Conservation (phyloP, 371 early-diverging fungal genomes). For the Haplosporangium sp. region DNA sequence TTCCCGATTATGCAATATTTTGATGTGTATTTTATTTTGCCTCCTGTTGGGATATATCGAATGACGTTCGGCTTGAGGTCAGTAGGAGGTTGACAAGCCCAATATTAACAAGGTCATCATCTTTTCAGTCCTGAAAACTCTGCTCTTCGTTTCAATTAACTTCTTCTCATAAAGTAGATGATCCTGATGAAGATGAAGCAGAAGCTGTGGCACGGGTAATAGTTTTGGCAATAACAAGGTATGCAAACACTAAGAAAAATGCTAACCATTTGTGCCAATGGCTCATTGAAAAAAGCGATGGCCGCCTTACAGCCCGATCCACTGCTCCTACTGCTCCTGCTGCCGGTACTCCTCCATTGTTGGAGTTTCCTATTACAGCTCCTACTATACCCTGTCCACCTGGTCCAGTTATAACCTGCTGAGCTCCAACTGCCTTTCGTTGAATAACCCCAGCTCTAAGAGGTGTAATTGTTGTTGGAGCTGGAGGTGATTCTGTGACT, state of each 20-base stretch:
- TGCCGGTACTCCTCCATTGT: conserved; percentile 37
- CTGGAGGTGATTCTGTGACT: conserved; percentile 34
- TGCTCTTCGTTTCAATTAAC: neutral
- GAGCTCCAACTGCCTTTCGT: conserved; percentile 18
- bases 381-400: conserved; percentile 16
- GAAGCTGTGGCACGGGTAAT: conserved; percentile 52
- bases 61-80: neutral
- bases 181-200: conserved; percentile 24
- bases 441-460: conserved; percentile 17
- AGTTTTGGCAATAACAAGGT: conserved; percentile 59
- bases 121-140: neutral
- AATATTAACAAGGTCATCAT: neutral
- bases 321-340: conserved; percentile 47
- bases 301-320: conserved; percentile 29
- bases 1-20: neutral
- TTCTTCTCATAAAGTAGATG: conserved; percentile 16
- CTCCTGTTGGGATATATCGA: conserved; percentile 3
- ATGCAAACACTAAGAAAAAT: conserved; percentile 65
- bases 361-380: conserved; percentile 20
- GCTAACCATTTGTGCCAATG: conserved; percentile 70
- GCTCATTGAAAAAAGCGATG: conserved; percentile 52
- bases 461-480: neutral
- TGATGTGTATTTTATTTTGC: neutral
- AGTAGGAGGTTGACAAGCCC: neutral
- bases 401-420: conserved; percentile 15